A percentile compares a stretch with the other conserved stretches of the same genome.
Evolutionary conservation across 1,139 yeast genomes (phyloP).

Genomic region (Nadsonia commutata): DNA sequence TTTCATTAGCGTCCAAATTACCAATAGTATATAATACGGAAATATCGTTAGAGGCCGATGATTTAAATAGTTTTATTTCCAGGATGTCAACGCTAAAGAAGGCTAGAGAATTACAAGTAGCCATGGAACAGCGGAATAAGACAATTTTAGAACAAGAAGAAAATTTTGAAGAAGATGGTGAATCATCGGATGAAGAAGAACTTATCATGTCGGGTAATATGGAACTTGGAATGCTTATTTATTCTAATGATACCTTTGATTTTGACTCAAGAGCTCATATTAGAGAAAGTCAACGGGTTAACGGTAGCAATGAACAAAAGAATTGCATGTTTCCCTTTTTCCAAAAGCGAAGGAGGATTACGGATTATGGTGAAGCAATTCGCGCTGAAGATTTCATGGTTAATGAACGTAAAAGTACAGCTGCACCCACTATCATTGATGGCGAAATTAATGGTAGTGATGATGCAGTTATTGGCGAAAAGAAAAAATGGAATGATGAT

Average conservation of each 20-base stretch:
- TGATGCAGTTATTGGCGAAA: slow-evolving; percentile 21
- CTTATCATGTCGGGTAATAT: slow-evolving; percentile 10
- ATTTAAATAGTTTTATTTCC: slow-evolving; percentile 19
- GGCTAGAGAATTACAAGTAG: slow-evolving; percentile 36
- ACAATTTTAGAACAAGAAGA: slow-evolving; percentile 37
- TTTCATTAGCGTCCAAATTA: slow-evolving; percentile 13
- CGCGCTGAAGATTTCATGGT: slow-evolving; percentile 46
- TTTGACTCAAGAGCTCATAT: slow-evolving; percentile 36
- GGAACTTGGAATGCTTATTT: slow-evolving; percentile 20
- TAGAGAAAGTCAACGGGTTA: slow-evolving; percentile 27
- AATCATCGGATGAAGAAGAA: slow-evolving; percentile 19
- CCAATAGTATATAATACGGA: slow-evolving; percentile 14
- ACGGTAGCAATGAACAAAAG: slow-evolving; percentile 17
- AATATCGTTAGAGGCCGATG: slow-evolving; percentile 23
- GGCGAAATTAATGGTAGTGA: slow-evolving; percentile 8
- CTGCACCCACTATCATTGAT: slow-evolving; percentile 5
- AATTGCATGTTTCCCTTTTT: slow-evolving; percentile 70
- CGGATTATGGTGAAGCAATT: slow-evolving; percentile 75
- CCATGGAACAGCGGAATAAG: slow-evolving; percentile 40
- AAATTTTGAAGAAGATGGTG: slow-evolving; percentile 12
- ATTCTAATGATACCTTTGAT: slow-evolving; percentile 35
- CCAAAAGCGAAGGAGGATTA: slow-evolving; percentile 43
- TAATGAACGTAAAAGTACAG: slow-evolving; percentile 3
- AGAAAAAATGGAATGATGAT: slow-evolving; percentile 24
- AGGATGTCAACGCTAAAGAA: slow-evolving; percentile 24